Evolutionary conservation across 371 early-diverging fungal genomes (phyloP).

Genomic region (Mucor piriformis): DNA sequence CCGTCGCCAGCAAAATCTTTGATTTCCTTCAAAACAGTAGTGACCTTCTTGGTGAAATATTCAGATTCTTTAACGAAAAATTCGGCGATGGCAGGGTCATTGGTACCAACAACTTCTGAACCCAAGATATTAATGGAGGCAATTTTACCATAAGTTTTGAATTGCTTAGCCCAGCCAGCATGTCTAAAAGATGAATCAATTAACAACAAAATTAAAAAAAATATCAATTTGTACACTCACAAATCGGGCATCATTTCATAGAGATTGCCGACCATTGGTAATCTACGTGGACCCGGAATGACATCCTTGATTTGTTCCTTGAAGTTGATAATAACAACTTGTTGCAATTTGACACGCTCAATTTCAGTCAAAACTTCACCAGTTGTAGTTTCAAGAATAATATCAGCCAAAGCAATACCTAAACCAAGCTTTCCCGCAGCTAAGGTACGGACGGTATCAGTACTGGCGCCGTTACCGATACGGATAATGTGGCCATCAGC

Average conservation of each 20-base stretch:
- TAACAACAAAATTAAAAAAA: too few species aligned
- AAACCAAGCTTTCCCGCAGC: slow-evolving; percentile 35
- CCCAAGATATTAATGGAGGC: slow-evolving; percentile 32
- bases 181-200: slow-evolving; percentile 16
- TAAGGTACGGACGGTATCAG: slow-evolving; percentile 31
- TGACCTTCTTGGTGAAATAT: slow-evolving; percentile 44
- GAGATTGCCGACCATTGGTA: slow-evolving; percentile 38
- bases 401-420: slow-evolving; percentile 2
- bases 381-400: slow-evolving; percentile 17
- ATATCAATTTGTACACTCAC: too few species aligned
- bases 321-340: slow-evolving; percentile 27
- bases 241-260: slow-evolving; percentile 41
- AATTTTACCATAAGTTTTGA: slow-evolving; percentile 32
- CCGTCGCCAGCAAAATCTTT: slow-evolving; percentile 43
- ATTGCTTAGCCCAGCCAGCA: slow-evolving; percentile 29
- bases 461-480: slow-evolving; percentile 30
- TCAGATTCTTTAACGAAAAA: slow-evolving; percentile 39
- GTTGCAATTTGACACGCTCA: slow-evolving; percentile 26
- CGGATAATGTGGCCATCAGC: slow-evolving; percentile 35
- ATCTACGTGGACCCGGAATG: slow-evolving; percentile 31
- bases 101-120: slow-evolving; percentile 24
- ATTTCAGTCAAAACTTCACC: slow-evolving; percentile 24
- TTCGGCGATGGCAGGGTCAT: slow-evolving; percentile 42
- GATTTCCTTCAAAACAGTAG: slow-evolving; percentile 29
- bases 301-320: slow-evolving; percentile 26